These are phyloP conservation scores for Syncephalis plumigaleata DNA, from an alignment of 371 early-diverging fungal species.

Conservation along the genomic window DNA sequence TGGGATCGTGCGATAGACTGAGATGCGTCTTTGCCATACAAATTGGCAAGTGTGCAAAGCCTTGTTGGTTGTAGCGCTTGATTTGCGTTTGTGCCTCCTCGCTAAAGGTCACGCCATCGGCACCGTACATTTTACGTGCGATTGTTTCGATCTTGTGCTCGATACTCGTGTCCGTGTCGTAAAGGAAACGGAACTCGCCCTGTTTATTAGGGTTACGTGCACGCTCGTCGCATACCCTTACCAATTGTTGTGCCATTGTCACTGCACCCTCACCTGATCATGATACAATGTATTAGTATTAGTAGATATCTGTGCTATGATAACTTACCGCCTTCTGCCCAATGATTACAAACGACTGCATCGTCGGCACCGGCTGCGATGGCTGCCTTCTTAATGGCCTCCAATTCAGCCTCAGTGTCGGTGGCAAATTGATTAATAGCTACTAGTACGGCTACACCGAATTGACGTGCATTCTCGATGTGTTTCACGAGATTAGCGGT, in stretches of 20 bases:
- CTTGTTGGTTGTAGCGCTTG: slow-evolving; percentile 59
- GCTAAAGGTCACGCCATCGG: slow-evolving; percentile 67
- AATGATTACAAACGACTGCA: slow-evolving; percentile 74
- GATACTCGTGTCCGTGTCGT: slow-evolving; percentile 55
- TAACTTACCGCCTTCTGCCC: slow-evolving; percentile 81
- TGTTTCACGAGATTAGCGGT: slow-evolving; percentile 75
- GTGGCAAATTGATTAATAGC: slow-evolving; percentile 83
- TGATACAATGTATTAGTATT: no score
- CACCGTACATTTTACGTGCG: slow-evolving; percentile 85
- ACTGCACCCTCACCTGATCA: slow-evolving; percentile 42
- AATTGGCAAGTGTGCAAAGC: slow-evolving; percentile 73
- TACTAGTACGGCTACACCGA: slow-evolving; percentile 84
- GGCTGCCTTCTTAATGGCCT: slow-evolving; percentile 50
- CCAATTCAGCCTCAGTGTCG: slow-evolving; percentile 78
- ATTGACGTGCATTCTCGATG: slow-evolving; percentile 75
- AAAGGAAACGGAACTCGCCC: slow-evolving; percentile 59
- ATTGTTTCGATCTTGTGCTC: slow-evolving; percentile 81
- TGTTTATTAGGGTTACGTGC: slow-evolving; percentile 9
- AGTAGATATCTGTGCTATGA: no score
- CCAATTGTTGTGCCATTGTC: slow-evolving; percentile 72
- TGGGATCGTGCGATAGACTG: slow-evolving; percentile 77
- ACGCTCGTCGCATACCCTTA: slow-evolving; percentile 60
- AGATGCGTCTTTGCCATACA: slow-evolving; percentile 98
- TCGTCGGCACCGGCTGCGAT: slow-evolving; percentile 72
- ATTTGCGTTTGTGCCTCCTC: slow-evolving; percentile 69